Conservation (phyloP, 345 rosid species). For the Eucalyptus sp. region DNA sequence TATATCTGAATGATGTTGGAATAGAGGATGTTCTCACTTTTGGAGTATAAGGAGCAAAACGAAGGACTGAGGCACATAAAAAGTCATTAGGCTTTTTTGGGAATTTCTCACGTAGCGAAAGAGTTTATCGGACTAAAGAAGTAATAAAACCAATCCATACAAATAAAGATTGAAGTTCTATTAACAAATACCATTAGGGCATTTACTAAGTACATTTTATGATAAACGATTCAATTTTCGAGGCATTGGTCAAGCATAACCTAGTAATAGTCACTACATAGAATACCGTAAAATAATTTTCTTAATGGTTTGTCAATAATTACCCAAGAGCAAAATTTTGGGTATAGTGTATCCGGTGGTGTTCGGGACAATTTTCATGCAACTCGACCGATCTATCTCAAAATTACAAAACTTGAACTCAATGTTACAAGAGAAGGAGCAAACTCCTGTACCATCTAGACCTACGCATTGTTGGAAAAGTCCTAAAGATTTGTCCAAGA, state of each 20-base stretch:
- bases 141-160: background rate
- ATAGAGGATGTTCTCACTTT: no score
- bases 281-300: no score
- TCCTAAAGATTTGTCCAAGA: background rate
- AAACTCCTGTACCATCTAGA: background rate
- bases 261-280: no score
- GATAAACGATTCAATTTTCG: no score
- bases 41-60: background rate
- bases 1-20: no score
- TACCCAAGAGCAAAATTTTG: background rate
- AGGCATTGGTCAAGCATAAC: no score
- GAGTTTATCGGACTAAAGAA: background rate
- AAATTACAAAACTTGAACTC: no score
- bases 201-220: no score
- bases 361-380: fast-evolving
- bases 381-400: background rate
- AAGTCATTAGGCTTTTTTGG: background rate
- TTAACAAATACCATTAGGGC: no score
- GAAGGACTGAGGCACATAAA: background rate
- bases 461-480: background rate
- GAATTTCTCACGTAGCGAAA: background rate
- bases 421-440: background rate
- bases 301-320: background rate
- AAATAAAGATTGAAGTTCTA: background rate
- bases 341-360: background rate